Conservation (phyloP, 2,329 filamentous ascomycete genomes). For the Ascochyta viciae-villosae region DNA sequence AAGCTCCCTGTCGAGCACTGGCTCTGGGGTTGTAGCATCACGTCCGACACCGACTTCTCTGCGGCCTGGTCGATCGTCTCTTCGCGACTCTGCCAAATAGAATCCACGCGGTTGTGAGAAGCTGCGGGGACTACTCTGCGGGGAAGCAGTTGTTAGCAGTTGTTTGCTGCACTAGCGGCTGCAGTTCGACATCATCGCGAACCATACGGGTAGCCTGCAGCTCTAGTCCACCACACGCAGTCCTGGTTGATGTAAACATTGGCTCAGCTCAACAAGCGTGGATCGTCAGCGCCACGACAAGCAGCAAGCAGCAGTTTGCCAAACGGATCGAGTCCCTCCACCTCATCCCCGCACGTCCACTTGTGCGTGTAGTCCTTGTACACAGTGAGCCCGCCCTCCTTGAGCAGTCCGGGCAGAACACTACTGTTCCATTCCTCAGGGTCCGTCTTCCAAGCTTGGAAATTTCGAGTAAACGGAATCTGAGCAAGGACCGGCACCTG, state of each 20-base stretch:
- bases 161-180: constrained; percentile 4
- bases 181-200: too few species aligned
- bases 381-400: constrained; percentile 25
- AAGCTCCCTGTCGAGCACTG: too few species aligned
- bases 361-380: constrained; percentile 29
- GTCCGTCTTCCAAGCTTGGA: constrained; percentile 24
- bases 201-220: neutral
- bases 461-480: constrained; percentile 30
- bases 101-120: neutral
- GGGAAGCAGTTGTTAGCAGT: neutral
- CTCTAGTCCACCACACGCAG: constrained; percentile 2
- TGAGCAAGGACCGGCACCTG: constrained; percentile 31
- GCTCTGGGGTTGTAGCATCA: neutral
- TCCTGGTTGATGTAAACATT: too few species aligned
- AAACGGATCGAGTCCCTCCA: constrained; percentile 27
- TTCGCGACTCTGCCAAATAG: neutral
- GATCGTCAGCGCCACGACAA: constrained; percentile 33
- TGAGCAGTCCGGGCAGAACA: constrained; percentile 4
- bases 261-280: constrained; percentile 22
- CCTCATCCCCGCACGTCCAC: constrained; percentile 22
- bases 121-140: constrained; percentile 3
- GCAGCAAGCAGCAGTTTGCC: constrained; percentile 36
- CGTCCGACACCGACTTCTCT: constrained; percentile 9
- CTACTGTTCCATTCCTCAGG: constrained; percentile 21
- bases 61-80: neutral